Base-by-base conservation (phyloP, 169 alveolate species). In the Eimeria sp. region DNA sequence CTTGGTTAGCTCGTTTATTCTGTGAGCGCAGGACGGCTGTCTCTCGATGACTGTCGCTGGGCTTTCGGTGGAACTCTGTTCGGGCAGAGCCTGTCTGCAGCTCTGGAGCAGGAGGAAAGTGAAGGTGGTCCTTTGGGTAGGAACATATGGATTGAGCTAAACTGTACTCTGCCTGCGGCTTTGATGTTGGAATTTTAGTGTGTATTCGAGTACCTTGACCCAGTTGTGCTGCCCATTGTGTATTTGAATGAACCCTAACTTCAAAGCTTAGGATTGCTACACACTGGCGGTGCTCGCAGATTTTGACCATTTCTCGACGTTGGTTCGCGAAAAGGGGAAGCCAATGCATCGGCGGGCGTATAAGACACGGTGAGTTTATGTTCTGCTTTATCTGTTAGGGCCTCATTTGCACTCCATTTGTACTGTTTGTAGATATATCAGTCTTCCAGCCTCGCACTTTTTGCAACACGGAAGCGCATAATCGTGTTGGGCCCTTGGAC, bases 1-100 rank as follows among this genome's bases (percentile, higher is more conserved):
- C 40, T 6, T 2, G 58, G 18, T 3, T 18, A 40, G 0, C 20
- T 0, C 2, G 83, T 40, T 40, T 85, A 23, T 27, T 52, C 8
- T 62, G 33, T 60, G 93, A 9, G 30, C 82, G 54, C 93, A 87
- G 93, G 93, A 54, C 82, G 83, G 43, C 82, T 87, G n/a, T 87
- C 93, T 23, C 83, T 87, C 54, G 93, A 87, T 87, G 93, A 87
- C 46, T 62, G 83, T 68, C 93, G 93, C 66, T 62, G 93, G 93
- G 93, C 80, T 62, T 64, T 87, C 83, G 93, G 93, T 25, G 93
- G 56, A 13, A 52, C 93, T 9, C 64, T 87, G 54, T 64, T 62
- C 40, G 82, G 93, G 49, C 82, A 87, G 93, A 87, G 83, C 82
- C 60, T 64, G 30, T 16, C 83, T 40, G 43, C 93, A n/a, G 93